Percentiles rank a stretch among this genome's conserved stretches.
phyloP scores from a whole-genome alignment of 2,329 filamentous ascomycete species.

The Cladosporium sp. region DNA sequence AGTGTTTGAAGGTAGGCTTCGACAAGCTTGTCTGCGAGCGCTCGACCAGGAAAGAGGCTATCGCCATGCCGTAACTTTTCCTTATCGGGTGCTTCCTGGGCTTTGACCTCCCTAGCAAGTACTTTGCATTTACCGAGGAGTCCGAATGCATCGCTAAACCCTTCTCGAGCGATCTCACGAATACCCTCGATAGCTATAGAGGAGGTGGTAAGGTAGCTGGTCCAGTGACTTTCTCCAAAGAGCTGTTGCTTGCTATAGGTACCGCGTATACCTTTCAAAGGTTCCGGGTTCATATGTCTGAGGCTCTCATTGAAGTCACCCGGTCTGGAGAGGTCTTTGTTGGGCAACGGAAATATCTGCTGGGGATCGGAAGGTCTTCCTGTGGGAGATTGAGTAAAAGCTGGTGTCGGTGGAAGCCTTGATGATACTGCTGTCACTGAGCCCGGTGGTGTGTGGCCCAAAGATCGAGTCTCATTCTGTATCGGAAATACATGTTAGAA shows the following conservation, averaged over 20 bases:
- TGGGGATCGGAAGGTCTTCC: not conserved
- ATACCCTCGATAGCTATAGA: constrained; percentile 10
- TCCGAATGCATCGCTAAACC: constrained; percentile 6
- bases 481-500: not conserved
- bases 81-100: not conserved
- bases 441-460: not conserved
- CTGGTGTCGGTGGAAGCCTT: constrained; percentile 1
- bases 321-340: not conserved
- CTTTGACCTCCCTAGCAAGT: constrained; percentile 7
- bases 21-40: constrained; percentile 3
- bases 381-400: constrained; percentile 5
- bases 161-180: not conserved
- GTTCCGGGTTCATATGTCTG: not conserved
- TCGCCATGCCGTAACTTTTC: not conserved
- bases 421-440: not conserved
- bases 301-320: not conserved
- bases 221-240: constrained; percentile 8
- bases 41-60: not conserved
- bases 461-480: not conserved
- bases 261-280: constrained; percentile 4
- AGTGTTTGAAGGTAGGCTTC: constrained; percentile 1
- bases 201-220: not conserved
- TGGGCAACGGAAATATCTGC: not conserved
- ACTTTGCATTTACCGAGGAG: constrained; percentile 7
- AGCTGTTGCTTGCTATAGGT: not conserved